A percentile compares a stretch with the other conserved stretches of the same genome.
These are phyloP conservation scores for Thalassiosira sp. DNA, from an alignment of 352 stramenopile species.

Conservation along the genomic window DNA sequence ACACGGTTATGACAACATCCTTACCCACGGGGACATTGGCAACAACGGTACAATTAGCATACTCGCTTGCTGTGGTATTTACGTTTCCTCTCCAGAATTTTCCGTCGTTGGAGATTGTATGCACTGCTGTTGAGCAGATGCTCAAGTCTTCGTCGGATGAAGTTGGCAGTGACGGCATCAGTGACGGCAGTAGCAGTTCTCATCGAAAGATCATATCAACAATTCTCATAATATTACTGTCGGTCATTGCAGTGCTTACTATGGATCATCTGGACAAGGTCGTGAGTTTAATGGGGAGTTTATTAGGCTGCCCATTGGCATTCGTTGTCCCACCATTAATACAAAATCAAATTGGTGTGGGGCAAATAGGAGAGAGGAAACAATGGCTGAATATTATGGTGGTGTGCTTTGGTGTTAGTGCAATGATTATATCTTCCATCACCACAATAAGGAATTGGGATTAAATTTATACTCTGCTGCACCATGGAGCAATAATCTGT, in stretches of 20 bases:
- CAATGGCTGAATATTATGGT: constrained; percentile 39
- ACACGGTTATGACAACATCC: constrained; percentile 60
- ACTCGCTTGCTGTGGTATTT: constrained; percentile 67
- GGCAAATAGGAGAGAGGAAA: constrained; percentile 6
- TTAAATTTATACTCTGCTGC: too few species aligned
- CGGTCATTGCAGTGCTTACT: constrained; percentile 39
- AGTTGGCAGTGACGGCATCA: not conserved
- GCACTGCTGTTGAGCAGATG: constrained; percentile 22
- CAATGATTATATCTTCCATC: constrained; percentile 38
- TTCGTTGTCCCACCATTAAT: constrained; percentile 70
- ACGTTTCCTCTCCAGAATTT: constrained; percentile 75
- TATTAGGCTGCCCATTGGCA: constrained; percentile 62
- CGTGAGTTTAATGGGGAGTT: constrained; percentile 60
- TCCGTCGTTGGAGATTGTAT: constrained; percentile 66
- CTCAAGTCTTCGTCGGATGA: constrained; percentile 2
- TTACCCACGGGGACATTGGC: constrained; percentile 46
- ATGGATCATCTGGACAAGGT: constrained; percentile 72
- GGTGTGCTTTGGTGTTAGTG: constrained; percentile 43
- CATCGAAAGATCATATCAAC: constrained; percentile 49
- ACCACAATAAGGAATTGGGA: constrained; percentile 14
- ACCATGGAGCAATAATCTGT: too few species aligned
- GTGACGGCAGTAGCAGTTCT: not conserved
- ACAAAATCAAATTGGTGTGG: constrained; percentile 54
- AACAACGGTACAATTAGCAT: constrained; percentile 65
- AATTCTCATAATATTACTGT: constrained; percentile 50